Percentiles rank a stretch among this genome's conserved stretches.
Evolutionary conservation across 768 basidiomycete genomes (phyloP).

Genomic region (Coprinopsis marcescibilis): DNA sequence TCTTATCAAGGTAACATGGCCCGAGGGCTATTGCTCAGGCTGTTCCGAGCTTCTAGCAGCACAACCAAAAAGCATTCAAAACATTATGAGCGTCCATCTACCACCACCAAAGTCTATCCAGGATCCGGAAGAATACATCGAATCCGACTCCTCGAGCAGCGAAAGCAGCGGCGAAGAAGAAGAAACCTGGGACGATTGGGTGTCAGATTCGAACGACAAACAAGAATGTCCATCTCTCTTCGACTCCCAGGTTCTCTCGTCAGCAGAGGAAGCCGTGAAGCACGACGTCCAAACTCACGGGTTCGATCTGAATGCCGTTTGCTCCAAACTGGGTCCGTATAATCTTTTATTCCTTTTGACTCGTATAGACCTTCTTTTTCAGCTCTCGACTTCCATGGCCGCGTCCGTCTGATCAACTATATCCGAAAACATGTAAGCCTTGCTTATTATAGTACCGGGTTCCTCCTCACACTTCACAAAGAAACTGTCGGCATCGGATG

Average conservation of each 20-base stretch:
- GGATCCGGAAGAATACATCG: constrained; percentile 22
- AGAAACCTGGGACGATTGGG: constrained; percentile 76
- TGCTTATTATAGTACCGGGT: constrained; percentile 5
- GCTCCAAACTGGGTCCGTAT: constrained; percentile 49
- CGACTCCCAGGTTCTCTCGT: constrained; percentile 55
- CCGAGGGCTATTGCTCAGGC: not conserved
- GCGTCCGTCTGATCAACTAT: constrained; percentile 81
- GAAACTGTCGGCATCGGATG: constrained; percentile 46
- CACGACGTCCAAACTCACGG: constrained; percentile 57
- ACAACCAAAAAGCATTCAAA: not conserved
- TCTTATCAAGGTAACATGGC: not conserved
- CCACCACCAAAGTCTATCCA: constrained; percentile 23
- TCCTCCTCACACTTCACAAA: constrained; percentile 22
- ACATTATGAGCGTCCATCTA: constrained; percentile 40
- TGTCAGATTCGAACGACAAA: constrained; percentile 55
- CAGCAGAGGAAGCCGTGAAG: constrained; percentile 50
- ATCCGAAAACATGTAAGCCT: constrained; percentile 66
- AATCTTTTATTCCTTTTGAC: not conserved
- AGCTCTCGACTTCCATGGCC: constrained; percentile 76
- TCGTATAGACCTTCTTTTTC: constrained; percentile 4
- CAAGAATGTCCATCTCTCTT: constrained; percentile 69
- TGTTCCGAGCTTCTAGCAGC: not conserved
- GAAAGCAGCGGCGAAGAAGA: constrained; percentile 43
- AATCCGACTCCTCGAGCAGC: constrained; percentile 24
- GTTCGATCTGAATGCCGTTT: constrained; percentile 55